phyloP scores from a whole-genome alignment of 176 grass and related monocot species.

The Musa beccarii region DNA sequence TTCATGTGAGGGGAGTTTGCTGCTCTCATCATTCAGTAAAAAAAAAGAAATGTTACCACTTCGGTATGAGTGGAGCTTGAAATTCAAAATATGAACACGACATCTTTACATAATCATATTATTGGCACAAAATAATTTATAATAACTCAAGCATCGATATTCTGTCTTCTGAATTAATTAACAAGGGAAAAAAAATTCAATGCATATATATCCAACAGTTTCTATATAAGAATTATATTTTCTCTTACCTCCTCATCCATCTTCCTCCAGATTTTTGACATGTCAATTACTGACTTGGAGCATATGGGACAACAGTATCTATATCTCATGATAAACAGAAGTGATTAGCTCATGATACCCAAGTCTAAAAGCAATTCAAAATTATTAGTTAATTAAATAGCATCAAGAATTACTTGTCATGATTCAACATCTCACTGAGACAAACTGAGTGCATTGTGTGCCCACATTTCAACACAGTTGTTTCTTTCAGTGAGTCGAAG shows the following conservation, averaged over 20 bases:
- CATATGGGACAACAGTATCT: conserved; percentile 93
- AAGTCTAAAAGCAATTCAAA: no score
- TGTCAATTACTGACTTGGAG: conserved; percentile 61
- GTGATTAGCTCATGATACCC: neutral
- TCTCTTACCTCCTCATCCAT: conserved; percentile 62
- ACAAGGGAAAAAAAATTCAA: no score
- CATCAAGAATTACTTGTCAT: conserved; percentile 70
- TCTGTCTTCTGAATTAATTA: no score
- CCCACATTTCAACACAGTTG: conserved; percentile 62
- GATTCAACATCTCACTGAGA: conserved; percentile 80
- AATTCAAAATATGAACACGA: no score
- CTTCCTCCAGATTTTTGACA: conserved; percentile 65
- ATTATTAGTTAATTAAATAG: neutral
- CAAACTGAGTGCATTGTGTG: conserved; percentile 83
- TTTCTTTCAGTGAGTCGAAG: conserved; percentile 73
- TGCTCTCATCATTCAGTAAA: no score
- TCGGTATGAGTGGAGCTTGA: no score
- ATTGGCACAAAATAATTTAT: no score
- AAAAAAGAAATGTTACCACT: no score
- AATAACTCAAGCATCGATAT: no score
- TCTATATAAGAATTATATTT: neutral
- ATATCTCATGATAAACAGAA: conserved; percentile 1
- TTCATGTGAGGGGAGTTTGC: no score
- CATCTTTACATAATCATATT: no score
- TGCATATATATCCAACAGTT: no score